phyloP scores from a whole-genome alignment of 768 basidiomycete genomes.

The Phanerochaete carnosa region DNA sequence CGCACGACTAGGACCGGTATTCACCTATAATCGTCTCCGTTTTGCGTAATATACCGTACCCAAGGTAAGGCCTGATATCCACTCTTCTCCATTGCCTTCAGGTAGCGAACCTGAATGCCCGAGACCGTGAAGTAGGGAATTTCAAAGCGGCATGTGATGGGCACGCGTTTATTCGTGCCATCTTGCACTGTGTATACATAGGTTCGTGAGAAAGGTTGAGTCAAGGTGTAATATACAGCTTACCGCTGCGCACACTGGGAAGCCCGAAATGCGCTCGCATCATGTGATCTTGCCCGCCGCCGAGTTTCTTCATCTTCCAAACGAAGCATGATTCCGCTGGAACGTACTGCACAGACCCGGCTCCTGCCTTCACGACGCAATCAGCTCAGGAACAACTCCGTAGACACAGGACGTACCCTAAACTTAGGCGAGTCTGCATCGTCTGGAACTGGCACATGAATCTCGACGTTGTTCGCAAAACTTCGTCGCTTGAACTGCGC shows the following conservation, averaged over 20 bases:
- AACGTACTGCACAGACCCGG: conserved; percentile 93
- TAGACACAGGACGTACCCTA: conserved; percentile 50
- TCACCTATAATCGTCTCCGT: conserved; percentile 89
- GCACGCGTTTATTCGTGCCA: conserved; percentile 75
- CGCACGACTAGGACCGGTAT: conserved; percentile 5
- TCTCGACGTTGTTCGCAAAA: conserved; percentile 97
- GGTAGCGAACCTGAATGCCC: conserved; percentile 94
- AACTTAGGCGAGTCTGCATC: conserved; percentile 99
- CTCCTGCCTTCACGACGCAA: conserved; percentile 68
- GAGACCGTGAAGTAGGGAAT: conserved; percentile 99
- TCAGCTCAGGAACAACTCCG: not conserved
- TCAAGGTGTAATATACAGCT: conserved; percentile 27
- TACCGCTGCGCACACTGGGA: conserved; percentile 88
- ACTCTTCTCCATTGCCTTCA: conserved; percentile 98
- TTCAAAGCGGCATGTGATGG: conserved; percentile 96
- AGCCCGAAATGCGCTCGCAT: conserved; percentile 99
- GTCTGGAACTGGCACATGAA: conserved; percentile 98
- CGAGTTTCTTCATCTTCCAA: conserved; percentile 99
- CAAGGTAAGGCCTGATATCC: conserved; percentile 96
- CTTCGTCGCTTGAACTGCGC: conserved; percentile 97
- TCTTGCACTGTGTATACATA: conserved; percentile 52
- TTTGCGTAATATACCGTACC: conserved; percentile 93
- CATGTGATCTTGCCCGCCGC: conserved; percentile 92
- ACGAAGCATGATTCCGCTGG: conserved; percentile 98
- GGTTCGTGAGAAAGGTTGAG: not conserved